Evolutionary conservation across 2,329 filamentous ascomycete species (phyloP).

Genomic region (Cadophora luteo-olivacea): DNA sequence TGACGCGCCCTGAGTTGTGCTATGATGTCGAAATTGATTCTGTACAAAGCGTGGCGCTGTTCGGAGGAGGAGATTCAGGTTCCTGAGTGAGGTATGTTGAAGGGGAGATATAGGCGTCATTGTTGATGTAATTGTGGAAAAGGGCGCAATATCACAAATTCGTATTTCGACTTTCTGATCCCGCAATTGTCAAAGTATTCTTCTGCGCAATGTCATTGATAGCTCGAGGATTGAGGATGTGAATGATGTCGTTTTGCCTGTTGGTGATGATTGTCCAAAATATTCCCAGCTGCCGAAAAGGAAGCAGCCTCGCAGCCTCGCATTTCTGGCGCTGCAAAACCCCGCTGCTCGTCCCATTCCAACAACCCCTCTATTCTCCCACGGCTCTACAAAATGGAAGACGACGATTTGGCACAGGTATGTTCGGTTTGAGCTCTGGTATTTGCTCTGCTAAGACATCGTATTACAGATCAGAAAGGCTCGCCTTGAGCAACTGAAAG

Average conservation of each 20-base stretch:
- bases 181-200: neutral
- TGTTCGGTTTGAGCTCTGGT: neutral
- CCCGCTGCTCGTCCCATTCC: neutral
- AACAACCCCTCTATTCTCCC: conserved; percentile 9
- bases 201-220: neutral
- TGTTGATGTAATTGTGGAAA: neutral
- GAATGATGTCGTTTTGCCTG: neutral
- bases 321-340: conserved; percentile 3
- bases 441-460: neutral
- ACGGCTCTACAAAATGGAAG: conserved; percentile 40
- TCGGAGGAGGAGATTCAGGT: conserved; percentile 42
- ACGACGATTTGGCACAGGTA: conserved; percentile 46
- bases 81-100: conserved; percentile 39
- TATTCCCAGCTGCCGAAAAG: neutral
- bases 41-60: conserved; percentile 42
- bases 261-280: neutral
- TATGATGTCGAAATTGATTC: conserved; percentile 40
- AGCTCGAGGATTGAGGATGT: neutral
- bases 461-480: conserved; percentile 80
- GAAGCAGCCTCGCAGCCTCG: conserved; percentile 10
- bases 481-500: conserved; percentile 90
- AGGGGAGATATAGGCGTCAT: conserved; percentile 11
- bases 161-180: neutral
- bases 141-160: neutral
- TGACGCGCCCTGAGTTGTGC: conserved; percentile 37